Percentiles rank a stretch among this genome's conserved stretches.
These are phyloP conservation scores for Leccinum pachyderme DNA, from an alignment of 1,284 basidiomycete species.

Conservation along the genomic window DNA sequence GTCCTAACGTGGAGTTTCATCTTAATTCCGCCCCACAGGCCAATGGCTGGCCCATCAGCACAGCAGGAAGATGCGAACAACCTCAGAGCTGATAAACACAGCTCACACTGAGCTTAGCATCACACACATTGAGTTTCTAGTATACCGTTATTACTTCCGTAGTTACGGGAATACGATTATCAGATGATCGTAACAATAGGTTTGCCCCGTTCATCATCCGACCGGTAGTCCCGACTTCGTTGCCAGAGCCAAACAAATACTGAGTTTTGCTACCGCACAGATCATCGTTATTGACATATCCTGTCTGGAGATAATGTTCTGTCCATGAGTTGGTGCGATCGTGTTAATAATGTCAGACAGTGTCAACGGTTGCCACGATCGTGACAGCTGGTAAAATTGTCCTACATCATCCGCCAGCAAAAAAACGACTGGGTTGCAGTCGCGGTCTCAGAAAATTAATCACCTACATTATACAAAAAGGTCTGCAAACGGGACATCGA, in stretches of 20 bases:
- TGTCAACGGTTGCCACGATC: conserved; percentile 1
- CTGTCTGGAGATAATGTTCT: conserved; percentile 5
- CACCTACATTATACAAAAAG: not conserved
- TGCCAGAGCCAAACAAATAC: not conserved
- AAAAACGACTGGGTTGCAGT: not conserved
- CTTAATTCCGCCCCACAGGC: not conserved
- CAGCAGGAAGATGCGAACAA: conserved; percentile 6
- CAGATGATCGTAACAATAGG: not conserved
- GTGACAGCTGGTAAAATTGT: not conserved
- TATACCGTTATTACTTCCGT: not conserved
- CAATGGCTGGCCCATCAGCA: not conserved
- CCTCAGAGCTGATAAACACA: not conserved
- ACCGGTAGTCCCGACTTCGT: not conserved
- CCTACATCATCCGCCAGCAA: not conserved
- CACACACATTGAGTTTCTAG: not conserved
- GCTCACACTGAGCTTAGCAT: not conserved
- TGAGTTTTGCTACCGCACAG: conserved; percentile 1
- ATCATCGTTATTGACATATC: conserved; percentile 5
- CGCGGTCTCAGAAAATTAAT: not conserved
- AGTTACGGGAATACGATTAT: not conserved
- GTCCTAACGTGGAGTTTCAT: conserved; percentile 16
- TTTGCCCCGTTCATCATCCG: not conserved
- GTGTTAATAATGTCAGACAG: not conserved
- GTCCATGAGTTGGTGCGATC: not conserved
- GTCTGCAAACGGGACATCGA: not conserved